Base-by-base conservation (phyloP, 257 asterid species). In the Lavandula angustifolia region DNA sequence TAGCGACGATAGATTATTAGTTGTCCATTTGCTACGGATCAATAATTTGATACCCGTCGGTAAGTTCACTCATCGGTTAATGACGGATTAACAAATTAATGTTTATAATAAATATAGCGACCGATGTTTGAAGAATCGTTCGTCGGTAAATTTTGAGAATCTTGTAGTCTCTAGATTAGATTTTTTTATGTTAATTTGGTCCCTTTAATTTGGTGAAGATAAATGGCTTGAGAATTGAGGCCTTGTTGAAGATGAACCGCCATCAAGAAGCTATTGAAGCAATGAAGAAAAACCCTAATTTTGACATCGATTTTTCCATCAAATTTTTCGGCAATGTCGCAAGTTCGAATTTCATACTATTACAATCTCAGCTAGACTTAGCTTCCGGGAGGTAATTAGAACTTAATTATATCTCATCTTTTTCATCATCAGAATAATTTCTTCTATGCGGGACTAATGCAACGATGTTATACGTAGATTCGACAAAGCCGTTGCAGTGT, bases 251-350 rank as follows among this genome's bases (percentile, higher is more conserved):
- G 83, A 72, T 87, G 52, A 81, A 80, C 68, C 82, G 76, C 73
- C 90, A 82, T 61, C 78, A 83, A 77, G 95, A 87, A 37, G 97
- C 97, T 8, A 92, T 85, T 32, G 85, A 85, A 65, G 76, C 84
- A 14, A 63, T 83, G 82, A 75, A 62, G 38, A 82, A 61, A 35
- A 66, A 88, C 60, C 95, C 94, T 0, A 74, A 82, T 16, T 85
- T 87, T 52, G 85, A 83, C 10, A 75, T 72, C 13, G 95, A 84
- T 11, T 84, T 83, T 17, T 79, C 85, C 71, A 82, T 68, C 7
- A 90, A 77, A 59, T 85, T 87, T 73, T 82, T 85, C 48, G 95
- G 97, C 34, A 88, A 88, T 0, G 57, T 83, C 37, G 94, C 88
- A 11, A 60, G 79, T 53, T 81, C 95, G 10, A 65, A 71, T 60